Conservation (phyloP, 805 yeast species). For the Hanseniaspora vineae region DNA sequence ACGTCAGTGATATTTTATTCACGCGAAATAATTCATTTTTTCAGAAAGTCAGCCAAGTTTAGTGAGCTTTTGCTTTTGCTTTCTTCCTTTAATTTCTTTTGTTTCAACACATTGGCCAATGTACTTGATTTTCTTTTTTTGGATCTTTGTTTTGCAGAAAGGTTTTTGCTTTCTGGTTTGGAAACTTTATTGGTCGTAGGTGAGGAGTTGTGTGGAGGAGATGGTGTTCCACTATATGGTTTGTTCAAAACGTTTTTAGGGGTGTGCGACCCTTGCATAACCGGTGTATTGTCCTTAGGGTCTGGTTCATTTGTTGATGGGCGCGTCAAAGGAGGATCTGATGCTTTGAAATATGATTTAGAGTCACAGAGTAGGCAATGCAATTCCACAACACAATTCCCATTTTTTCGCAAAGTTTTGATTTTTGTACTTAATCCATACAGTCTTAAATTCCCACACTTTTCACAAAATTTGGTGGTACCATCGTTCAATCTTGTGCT, state of each 20-base stretch:
- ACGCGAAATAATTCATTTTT: constrained; percentile 5
- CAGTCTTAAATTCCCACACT: neutral
- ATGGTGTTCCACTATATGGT: neutral
- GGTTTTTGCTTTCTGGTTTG: constrained; percentile 7
- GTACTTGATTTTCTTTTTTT: constrained; percentile 36
- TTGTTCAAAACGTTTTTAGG: neutral
- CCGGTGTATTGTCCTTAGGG: neutral
- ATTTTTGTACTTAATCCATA: neutral
- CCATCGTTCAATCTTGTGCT: neutral
- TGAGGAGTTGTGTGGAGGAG: neutral
- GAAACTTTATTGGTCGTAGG: neutral
- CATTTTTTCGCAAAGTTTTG: neutral
- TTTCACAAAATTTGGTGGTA: neutral
- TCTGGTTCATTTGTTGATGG: too few relatives aligned
- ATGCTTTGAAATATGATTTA: neutral
- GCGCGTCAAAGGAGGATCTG: neutral
- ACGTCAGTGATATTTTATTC: neutral
- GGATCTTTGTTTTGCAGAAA: constrained; percentile 26
- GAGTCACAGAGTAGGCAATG: neutral
- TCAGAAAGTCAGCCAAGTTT: constrained; percentile 40
- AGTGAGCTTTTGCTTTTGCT: constrained; percentile 24
- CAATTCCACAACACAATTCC: neutral
- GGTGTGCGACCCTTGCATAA: neutral
- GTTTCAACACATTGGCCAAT: constrained; percentile 28
- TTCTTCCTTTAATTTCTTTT: constrained; percentile 28